phyloP scores from a whole-genome alignment of 1,284 basidiomycete species.

The Moniliella sp. region DNA sequence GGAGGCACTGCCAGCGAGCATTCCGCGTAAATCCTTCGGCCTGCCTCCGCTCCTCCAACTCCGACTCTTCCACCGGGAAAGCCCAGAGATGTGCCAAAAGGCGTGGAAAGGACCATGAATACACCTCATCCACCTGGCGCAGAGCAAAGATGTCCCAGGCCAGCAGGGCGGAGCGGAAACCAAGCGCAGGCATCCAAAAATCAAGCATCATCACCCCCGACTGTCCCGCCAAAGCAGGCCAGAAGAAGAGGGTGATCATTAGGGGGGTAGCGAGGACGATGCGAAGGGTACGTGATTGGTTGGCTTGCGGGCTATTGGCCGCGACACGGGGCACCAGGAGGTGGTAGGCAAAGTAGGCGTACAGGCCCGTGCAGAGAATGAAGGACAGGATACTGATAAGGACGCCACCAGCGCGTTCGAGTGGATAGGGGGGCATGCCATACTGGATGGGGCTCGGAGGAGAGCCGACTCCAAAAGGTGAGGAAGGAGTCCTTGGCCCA shows the following conservation, averaged over 20 bases:
- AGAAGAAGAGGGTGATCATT: too few relatives aligned
- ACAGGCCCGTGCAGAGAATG: conserved; percentile 11
- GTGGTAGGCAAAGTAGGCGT: conserved; percentile 22
- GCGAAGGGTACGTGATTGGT: too few relatives aligned
- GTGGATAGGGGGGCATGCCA: too few relatives aligned
- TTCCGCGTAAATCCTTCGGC: conserved; percentile 13
- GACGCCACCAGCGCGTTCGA: too few relatives aligned
- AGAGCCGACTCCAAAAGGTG: too few relatives aligned
- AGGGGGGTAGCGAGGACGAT: too few relatives aligned
- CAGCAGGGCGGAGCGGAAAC: conserved; percentile 23
- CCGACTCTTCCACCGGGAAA: conserved; percentile 23
- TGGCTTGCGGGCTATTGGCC: conserved; percentile 7
- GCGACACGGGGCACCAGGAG: conserved; percentile 8
- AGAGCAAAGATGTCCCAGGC: conserved; percentile 30
- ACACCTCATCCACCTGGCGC: conserved; percentile 17
- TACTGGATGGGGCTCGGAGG: too few relatives aligned
- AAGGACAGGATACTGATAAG: too few relatives aligned
- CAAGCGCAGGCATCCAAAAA: conserved; percentile 27
- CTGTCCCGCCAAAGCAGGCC: too few relatives aligned
- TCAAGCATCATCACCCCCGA: conserved; percentile 24
- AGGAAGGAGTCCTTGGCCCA: too few relatives aligned
- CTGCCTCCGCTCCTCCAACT: conserved; percentile 13
- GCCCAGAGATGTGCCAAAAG: conserved; percentile 30
- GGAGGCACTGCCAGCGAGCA: conserved; percentile 15
- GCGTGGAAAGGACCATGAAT: conserved; percentile 12